Conservation (phyloP, 2,329 filamentous ascomycete species). For the Neofusicoccum ribis region DNA sequence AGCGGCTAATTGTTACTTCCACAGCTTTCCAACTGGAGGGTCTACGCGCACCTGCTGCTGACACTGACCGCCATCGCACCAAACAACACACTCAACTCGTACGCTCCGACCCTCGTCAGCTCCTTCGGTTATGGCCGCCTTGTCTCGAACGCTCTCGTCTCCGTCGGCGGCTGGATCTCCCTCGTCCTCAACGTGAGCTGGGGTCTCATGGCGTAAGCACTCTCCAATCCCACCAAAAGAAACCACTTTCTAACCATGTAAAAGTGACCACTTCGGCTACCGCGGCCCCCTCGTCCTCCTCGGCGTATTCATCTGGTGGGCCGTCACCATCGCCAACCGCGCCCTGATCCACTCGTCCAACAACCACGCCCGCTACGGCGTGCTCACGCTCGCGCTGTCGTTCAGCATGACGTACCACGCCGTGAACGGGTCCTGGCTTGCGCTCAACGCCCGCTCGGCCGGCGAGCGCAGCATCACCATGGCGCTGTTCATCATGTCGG, state of each 20-base stretch:
- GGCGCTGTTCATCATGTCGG: constrained; percentile 26
- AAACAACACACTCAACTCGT: constrained; percentile 32
- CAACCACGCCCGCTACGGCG: constrained; percentile 17
- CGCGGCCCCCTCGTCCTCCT: constrained; percentile 18
- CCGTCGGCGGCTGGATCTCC: constrained; percentile 36
- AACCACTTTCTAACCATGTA: too few relatives aligned
- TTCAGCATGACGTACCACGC: constrained; percentile 19
- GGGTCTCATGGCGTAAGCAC: constrained; percentile 17
- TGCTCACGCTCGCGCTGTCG: constrained; percentile 19
- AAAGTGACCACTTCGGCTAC: neutral
- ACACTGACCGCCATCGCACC: constrained; percentile 35
- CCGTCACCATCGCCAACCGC: constrained; percentile 19
- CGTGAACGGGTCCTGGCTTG: constrained; percentile 26
- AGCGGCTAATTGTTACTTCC: constrained; percentile 18
- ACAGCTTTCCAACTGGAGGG: constrained; percentile 29
- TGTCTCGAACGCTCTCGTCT: constrained; percentile 33
- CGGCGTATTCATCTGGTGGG: constrained; percentile 20
- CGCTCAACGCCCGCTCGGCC: constrained; percentile 24
- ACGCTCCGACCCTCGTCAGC: constrained; percentile 33
- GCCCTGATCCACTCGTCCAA: neutral
- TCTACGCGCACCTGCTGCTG: constrained; percentile 36
- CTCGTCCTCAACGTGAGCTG: constrained; percentile 20
- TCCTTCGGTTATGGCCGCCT: constrained; percentile 30
- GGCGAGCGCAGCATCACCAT: constrained; percentile 25
- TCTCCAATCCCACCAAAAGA: too few relatives aligned